phyloP scores from a whole-genome alignment of 768 basidiomycete species.

The Boletus rubescentipes region DNA sequence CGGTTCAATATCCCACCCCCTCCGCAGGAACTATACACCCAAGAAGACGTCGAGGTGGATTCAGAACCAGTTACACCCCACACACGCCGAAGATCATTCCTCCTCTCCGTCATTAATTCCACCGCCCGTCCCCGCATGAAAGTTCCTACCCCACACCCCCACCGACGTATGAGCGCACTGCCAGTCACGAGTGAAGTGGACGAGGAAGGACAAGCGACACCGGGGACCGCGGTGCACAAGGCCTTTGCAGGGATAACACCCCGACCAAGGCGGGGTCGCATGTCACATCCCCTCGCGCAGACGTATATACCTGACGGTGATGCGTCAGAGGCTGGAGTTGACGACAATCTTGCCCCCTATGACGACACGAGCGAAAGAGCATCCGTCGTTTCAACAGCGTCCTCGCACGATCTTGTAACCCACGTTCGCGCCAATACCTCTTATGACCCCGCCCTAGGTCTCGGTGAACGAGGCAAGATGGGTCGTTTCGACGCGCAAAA shows the following conservation, averaged over 20 bases:
- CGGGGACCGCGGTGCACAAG: constrained; percentile 40
- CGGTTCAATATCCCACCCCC: constrained; percentile 56
- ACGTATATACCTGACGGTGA: constrained; percentile 38
- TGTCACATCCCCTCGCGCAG: constrained; percentile 71
- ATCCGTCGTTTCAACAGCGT: constrained; percentile 79
- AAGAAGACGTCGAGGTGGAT: constrained; percentile 33
- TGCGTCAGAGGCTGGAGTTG: constrained; percentile 32
- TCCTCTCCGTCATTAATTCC: constrained; percentile 82
- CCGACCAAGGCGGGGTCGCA: constrained; percentile 47
- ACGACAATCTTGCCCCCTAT: constrained; percentile 24
- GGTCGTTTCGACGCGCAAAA: constrained; percentile 84
- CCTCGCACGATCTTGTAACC: constrained; percentile 85
- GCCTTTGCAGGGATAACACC: constrained; percentile 69
- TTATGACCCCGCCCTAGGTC: constrained; percentile 81
- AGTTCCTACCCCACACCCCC: constrained; percentile 45
- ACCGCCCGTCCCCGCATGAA: constrained; percentile 68
- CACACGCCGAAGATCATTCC: constrained; percentile 75
- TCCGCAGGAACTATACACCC: constrained; percentile 38
- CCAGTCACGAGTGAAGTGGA: constrained; percentile 47
- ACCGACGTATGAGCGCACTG: constrained; percentile 56
- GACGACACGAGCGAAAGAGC: constrained; percentile 54
- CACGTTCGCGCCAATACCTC: constrained; percentile 81
- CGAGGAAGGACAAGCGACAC: constrained; percentile 30
- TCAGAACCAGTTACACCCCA: constrained; percentile 63
- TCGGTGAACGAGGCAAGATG: constrained; percentile 64